Evolutionary conservation across 202 grass and related monocot species (phyloP), one percentile per base, ranked within the genome.

Genomic region (Hordeum pubiflorum): DNA sequence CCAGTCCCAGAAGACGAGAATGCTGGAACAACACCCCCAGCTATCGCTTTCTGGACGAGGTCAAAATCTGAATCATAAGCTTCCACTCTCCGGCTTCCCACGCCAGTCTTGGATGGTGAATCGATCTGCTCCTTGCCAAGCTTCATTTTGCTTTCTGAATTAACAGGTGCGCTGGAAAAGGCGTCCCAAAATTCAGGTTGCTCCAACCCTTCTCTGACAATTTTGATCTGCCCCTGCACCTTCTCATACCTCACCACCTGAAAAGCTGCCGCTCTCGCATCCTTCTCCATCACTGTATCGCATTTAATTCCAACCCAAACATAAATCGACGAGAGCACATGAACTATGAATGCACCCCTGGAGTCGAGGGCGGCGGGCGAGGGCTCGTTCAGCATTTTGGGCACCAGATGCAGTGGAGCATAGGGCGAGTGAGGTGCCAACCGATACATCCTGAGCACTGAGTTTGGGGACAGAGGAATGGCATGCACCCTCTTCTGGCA

Each of bases 401-500:
- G 92, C 23, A 99, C 96, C 40, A 99, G 80, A 76, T 99, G 96
- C 77, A 99, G 71, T 6, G 96, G 92, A 37, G 91, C 89, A 73
- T 96, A 99, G 10, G 89, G 81, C 1, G 96, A 99, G 81, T 99
- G 96, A 32, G 96, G 92, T 1, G 96, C 92, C 89, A 99, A 91
- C 46, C 96, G 78, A 31, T 96, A 99, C 90, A 99, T 93, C 72
- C 94, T 76, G 34, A 99, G 83, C 58, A 96, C 90, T 1, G 96
- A 99, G 80, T 91, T 99, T 36, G 96, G 96, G 36, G 92, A 96
- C 26, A 99, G 27, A 0, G 92, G 96, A 66, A 96, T 87, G 0
- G 94, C 96, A 77, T 96, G 92, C 54, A 99, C 96, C 86, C 96
- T 66, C 85, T 99, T 99, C 37, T 99, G 96, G 80, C 96, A 99